phyloP scores from a whole-genome alignment of 177 flowering plant species.

The Tripterygium wilfordii region DNA sequence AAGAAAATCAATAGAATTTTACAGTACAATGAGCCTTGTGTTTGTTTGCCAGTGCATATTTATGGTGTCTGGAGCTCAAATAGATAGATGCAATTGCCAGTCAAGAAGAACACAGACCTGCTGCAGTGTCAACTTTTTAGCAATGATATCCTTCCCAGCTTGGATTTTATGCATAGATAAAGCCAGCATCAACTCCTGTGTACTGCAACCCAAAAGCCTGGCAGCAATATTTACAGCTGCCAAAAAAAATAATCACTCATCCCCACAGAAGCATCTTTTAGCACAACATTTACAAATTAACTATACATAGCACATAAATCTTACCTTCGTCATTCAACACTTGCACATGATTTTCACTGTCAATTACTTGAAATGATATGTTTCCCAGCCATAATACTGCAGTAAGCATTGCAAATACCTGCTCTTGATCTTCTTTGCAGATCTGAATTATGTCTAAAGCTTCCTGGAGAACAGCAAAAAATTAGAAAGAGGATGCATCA shows the following conservation, averaged over 20 bases:
- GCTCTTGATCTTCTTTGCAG: constrained; percentile 63
- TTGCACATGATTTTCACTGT: constrained; percentile 74
- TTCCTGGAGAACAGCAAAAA: constrained; percentile 39
- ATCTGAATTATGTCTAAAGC: constrained; percentile 62
- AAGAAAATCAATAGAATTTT: not conserved
- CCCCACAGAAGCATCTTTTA: constrained; percentile 1
- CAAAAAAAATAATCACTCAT: constrained; percentile 12
- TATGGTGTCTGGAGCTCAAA: too few relatives aligned
- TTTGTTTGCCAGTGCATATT: too few relatives aligned
- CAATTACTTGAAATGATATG: constrained; percentile 59
- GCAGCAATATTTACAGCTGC: constrained; percentile 72
- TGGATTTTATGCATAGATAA: constrained; percentile 54
- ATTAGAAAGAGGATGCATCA: not conserved
- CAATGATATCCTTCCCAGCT: constrained; percentile 60
- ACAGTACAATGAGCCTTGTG: too few relatives aligned
- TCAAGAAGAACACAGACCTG: constrained; percentile 46
- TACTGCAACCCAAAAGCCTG: constrained; percentile 65
- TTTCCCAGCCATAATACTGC: constrained; percentile 94
- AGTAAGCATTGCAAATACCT: constrained; percentile 65
- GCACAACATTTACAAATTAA: too few relatives aligned
- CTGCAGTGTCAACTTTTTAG: constrained; percentile 54
- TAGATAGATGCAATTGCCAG: not conserved
- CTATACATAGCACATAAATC: not conserved
- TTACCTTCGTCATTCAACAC: constrained; percentile 81
- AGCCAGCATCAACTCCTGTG: constrained; percentile 45